These are phyloP conservation scores for Globisporangium paroecandrum DNA, from an alignment of 352 stramenopile genomes.

Conservation along the genomic window DNA sequence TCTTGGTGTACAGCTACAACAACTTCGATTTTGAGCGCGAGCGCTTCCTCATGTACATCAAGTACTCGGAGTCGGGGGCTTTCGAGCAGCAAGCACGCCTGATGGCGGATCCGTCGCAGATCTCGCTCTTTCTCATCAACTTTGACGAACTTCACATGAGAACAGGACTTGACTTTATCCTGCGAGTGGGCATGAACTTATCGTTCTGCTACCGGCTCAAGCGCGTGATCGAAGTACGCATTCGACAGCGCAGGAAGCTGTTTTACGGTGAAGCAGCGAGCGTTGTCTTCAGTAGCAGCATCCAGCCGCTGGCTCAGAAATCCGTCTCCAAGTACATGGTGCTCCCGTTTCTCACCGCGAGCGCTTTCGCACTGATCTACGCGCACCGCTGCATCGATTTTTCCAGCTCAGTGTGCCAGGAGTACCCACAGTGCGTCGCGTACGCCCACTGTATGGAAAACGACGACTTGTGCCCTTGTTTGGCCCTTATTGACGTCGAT, in stretches of 20 bases:
- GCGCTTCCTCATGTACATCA: constrained; percentile 21
- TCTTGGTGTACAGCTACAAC: constrained; percentile 29
- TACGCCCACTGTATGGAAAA: constrained; percentile 20
- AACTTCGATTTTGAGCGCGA: constrained; percentile 34
- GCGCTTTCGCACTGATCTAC: constrained; percentile 17
- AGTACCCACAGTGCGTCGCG: constrained; percentile 26
- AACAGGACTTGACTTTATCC: constrained; percentile 20
- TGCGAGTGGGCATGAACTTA: constrained; percentile 25
- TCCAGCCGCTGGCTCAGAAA: constrained; percentile 1
- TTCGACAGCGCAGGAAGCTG: constrained; percentile 13
- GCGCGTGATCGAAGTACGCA: neutral
- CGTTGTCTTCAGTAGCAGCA: neutral
- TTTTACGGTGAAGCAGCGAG: constrained; percentile 3
- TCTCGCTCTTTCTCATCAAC: constrained; percentile 27
- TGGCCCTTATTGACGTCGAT: constrained; percentile 32
- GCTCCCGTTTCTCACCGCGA: constrained; percentile 19
- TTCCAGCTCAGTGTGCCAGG: constrained; percentile 15
- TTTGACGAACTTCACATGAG: constrained; percentile 31
- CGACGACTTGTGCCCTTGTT: constrained; percentile 28
- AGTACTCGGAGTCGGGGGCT: constrained; percentile 17
- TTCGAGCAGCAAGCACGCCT: constrained; percentile 33
- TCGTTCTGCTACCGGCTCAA: neutral
- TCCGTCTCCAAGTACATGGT: constrained; percentile 16
- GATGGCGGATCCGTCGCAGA: constrained; percentile 30
- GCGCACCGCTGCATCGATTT: no score